Conservation (phyloP, 2,329 filamentous ascomycete genomes). For the Xenoacremonium recifei region DNA sequence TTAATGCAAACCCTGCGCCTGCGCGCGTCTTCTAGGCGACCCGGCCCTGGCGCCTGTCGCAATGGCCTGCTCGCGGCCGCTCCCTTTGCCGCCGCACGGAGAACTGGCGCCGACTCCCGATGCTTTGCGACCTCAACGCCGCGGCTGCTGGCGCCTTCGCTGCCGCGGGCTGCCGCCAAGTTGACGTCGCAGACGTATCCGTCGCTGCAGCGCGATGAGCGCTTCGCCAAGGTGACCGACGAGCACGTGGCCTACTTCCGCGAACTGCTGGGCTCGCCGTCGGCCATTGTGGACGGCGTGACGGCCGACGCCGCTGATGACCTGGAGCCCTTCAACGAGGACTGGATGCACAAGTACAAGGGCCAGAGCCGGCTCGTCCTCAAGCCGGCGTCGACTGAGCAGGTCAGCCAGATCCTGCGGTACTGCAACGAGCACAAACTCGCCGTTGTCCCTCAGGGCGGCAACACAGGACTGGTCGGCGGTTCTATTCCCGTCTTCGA, state of each 20-base stretch:
- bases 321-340: slow-evolving; percentile 87
- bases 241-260: slow-evolving; percentile 85
- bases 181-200: slow-evolving; percentile 88
- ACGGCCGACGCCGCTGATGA: slow-evolving; percentile 65
- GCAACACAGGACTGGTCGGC: slow-evolving; percentile 93
- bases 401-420: slow-evolving; percentile 86
- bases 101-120: too few relatives aligned
- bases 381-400: slow-evolving; percentile 78
- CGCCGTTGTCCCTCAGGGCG: slow-evolving; percentile 94
- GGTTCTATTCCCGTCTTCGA: slow-evolving; percentile 97
- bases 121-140: slow-evolving; percentile 30
- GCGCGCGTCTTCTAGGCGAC: too few relatives aligned
- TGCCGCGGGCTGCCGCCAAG: slow-evolving; percentile 41
- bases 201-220: slow-evolving; percentile 73
- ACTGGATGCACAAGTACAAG: slow-evolving; percentile 99
- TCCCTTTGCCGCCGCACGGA: too few relatives aligned
- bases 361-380: slow-evolving; percentile 86
- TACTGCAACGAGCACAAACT: slow-evolving; percentile 94
- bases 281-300: slow-evolving; percentile 82
- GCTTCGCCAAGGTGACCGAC: slow-evolving; percentile 69
- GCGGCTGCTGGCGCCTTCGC: slow-evolving; percentile 24
- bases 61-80: too few relatives aligned
- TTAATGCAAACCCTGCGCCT: too few relatives aligned
- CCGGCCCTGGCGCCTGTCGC: too few relatives aligned
- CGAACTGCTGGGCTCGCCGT: slow-evolving; percentile 69